phyloP scores from a whole-genome alignment of 139 green algal genomes.

The Pseudopediastrum boryanum region DNA sequence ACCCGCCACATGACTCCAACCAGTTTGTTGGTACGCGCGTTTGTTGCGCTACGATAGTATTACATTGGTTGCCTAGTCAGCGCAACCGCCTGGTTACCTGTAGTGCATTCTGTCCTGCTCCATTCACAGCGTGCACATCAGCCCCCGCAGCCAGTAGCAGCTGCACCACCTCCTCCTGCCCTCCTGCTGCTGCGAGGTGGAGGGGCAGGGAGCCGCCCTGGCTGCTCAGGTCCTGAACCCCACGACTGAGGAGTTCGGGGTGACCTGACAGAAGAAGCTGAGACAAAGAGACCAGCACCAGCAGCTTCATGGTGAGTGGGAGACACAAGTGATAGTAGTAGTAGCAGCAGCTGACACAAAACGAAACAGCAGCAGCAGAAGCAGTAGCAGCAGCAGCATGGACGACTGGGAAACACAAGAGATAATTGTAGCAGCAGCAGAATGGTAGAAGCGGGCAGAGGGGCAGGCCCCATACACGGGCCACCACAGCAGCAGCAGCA shows the following conservation, averaged over 20 bases:
- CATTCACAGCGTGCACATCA: slow-evolving; percentile 1
- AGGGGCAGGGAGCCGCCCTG: slow-evolving; percentile 24
- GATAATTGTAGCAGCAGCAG: background rate
- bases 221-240: slow-evolving; percentile 7
- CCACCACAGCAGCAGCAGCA: too few species aligned
- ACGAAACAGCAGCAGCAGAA: background rate
- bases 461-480: too few species aligned
- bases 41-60: too few species aligned
- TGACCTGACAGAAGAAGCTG: background rate
- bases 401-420: background rate
- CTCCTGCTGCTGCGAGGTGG: slow-evolving; percentile 28
- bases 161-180: slow-evolving; percentile 8
- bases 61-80: too few species aligned
- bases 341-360: background rate
- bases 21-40: too few species aligned
- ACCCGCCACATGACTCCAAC: too few species aligned
- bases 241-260: background rate
- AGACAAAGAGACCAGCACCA: background rate
- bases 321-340: too few species aligned
- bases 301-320: too few species aligned
- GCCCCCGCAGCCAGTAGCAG: slow-evolving; percentile 12
- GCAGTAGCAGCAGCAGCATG: background rate
- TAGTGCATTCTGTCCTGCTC: slow-evolving; percentile 7
- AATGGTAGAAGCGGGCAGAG: too few species aligned
- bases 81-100: too few species aligned